Evolutionary conservation across 306 rosid species (phyloP).

Genomic region (Chamaecrista fasciculata): DNA sequence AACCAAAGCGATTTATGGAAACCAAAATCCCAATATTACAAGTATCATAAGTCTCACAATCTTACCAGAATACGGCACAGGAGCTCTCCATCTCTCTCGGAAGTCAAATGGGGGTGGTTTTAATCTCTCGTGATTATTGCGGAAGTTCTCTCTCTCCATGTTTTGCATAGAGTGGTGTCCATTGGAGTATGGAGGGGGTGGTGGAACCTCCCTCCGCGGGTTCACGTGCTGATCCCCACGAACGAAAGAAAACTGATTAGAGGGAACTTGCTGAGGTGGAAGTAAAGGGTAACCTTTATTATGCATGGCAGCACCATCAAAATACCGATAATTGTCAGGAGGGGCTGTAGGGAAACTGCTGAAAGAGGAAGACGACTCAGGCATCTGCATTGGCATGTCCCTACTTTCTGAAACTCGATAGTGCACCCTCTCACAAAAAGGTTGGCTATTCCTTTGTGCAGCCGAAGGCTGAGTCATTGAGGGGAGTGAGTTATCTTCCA

Average conservation of each 20-base stretch:
- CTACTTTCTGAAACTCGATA: constrained; percentile 53
- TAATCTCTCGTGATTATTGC: constrained; percentile 78
- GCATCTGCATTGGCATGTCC: constrained; percentile 59
- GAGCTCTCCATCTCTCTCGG: constrained; percentile 65
- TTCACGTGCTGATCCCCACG: constrained; percentile 57
- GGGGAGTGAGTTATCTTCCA: constrained; percentile 44
- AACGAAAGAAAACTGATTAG: constrained; percentile 79
- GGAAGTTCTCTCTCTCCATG: constrained; percentile 59
- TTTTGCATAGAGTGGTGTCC: constrained; percentile 50
- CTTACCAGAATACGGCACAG: constrained; percentile 64
- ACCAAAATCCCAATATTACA: neutral
- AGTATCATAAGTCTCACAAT: constrained; percentile 13
- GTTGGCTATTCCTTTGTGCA: constrained; percentile 52
- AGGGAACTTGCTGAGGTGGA: constrained; percentile 78
- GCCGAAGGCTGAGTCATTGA: constrained; percentile 47
- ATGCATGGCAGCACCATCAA: constrained; percentile 48
- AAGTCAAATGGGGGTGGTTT: constrained; percentile 59
- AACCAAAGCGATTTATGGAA: constrained; percentile 5
- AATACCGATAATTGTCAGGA: constrained; percentile 41
- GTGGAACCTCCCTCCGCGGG: constrained; percentile 60
- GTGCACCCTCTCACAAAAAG: constrained; percentile 50
- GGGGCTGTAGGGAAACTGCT: constrained; percentile 45
- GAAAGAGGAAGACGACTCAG: constrained; percentile 54
- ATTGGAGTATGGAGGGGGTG: constrained; percentile 58
- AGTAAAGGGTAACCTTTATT: constrained; percentile 56